Evolutionary conservation across 106 monocot genomes (phyloP), one percentile per base, ranked within the genome.

Genomic region (Phalaenopsis equestris): DNA sequence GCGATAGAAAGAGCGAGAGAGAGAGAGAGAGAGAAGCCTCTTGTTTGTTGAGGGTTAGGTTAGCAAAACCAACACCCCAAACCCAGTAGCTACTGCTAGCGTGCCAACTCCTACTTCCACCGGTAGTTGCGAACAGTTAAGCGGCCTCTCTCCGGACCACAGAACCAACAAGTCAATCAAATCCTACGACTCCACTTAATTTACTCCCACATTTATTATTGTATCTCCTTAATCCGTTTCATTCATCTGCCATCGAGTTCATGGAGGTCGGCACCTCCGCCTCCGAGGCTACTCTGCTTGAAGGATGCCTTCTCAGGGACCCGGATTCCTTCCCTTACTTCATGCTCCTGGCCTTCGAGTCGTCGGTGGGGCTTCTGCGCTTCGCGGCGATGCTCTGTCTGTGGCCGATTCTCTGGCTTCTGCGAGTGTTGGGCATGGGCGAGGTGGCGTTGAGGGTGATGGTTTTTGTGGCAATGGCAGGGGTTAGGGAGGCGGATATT

Each of bases 341-440:
- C 90, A 94, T 94, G 94, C 87, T 98, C 18, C 78, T 92, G 1
- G 92, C 98, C 10, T 98, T 98, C 78, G 98, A 98, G 81, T 84
- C 90, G 21, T 92, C 94, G 4, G 73, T 36, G 1, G 92, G 98
- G 19, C 74, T 98, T 5, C 21, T 91, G 24, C 77, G 98, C 0
- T 98, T 98, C 89, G 73, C 83, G 1, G 3, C 80, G 11, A 84
- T 98, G 3, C 81, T 98, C 9, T 52, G 88, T 8, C 64, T 87
- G 23, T 94, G 94, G 92, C 98, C 98, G 0, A 1, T 87, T 0
- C 46, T 94, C 5, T 73, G 74, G 16, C 24, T 88, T 6, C 72
- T 92, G 12, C 70, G 67, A 8, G 3, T 56, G 15, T 0, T 82
- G 10, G 75, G 79, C 45, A 8, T 52, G 65, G 15, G 41, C 10